phyloP scores from a whole-genome alignment of 2,329 filamentous ascomycete species.

The Sordariomycetes sp. region DNA sequence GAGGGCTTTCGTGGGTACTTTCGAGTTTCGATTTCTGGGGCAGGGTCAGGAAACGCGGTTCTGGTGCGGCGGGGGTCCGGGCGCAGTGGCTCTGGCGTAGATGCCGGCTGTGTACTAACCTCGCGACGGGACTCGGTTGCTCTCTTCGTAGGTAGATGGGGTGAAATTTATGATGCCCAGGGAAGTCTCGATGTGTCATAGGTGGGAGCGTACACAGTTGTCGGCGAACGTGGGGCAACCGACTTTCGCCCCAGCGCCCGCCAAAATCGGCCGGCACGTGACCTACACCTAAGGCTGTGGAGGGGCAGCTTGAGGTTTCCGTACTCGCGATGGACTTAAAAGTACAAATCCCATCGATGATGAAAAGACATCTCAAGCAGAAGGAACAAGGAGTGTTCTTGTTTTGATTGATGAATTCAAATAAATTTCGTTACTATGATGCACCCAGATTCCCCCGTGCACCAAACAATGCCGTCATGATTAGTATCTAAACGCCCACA shows the following conservation, averaged over 20 bases:
- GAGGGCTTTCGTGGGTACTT: conserved; percentile 4
- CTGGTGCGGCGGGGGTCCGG: too few species aligned
- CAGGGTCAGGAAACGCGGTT: neutral
- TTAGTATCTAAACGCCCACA: neutral
- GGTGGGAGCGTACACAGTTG: neutral
- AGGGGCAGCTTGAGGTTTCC: neutral
- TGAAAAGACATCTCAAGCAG: neutral
- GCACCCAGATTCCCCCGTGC: neutral
- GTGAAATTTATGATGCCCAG: conserved; percentile 7
- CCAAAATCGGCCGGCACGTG: neutral
- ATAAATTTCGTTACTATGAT: neutral
- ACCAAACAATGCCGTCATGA: neutral
- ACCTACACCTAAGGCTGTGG: neutral
- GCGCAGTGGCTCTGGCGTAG: neutral
- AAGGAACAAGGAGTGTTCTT: neutral
- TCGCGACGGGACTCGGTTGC: neutral
- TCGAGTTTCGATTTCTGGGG: neutral
- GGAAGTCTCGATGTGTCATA: conserved; percentile 5
- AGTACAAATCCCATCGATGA: neutral
- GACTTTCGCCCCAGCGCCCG: neutral
- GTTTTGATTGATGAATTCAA: neutral
- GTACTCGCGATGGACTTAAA: neutral
- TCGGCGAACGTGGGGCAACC: conserved; percentile 4
- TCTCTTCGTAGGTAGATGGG: conserved; percentile 4
- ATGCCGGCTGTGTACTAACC: neutral